phyloP scores from a whole-genome alignment of 805 yeast species.

The Ogataea nitratoaversa region DNA sequence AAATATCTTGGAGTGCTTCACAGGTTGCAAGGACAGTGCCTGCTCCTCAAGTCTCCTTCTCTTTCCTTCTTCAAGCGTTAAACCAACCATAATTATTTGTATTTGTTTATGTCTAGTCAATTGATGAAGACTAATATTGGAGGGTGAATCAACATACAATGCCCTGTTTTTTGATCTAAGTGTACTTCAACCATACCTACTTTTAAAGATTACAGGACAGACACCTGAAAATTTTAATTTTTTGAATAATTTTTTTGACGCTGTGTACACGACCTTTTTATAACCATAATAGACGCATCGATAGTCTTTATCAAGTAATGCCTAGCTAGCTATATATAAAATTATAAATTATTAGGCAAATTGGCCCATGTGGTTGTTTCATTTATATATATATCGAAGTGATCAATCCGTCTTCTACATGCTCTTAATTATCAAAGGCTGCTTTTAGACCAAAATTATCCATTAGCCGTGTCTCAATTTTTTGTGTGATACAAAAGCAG shows the following conservation, averaged over 20 bases:
- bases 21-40: background rate
- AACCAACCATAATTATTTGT: slow-evolving; percentile 4
- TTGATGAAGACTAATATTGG: no score
- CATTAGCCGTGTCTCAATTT: no score
- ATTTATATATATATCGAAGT: no score
- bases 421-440: no score
- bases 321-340: background rate
- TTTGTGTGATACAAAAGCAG: no score
- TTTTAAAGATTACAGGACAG: background rate
- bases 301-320: background rate
- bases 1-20: slow-evolving; percentile 54
- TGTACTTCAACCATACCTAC: no score
- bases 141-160: no score
- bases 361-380: background rate
- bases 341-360: background rate
- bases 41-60: slow-evolving; percentile 8
- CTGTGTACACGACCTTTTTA: background rate
- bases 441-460: no score
- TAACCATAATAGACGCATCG: background rate
- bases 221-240: background rate
- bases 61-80: slow-evolving; percentile 5
- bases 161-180: no score
- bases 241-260: no score
- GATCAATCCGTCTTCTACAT: no score
- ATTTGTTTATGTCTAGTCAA: no score